A percentile compares a stretch with the other conserved stretches of the same genome.
Conservation (phyloP, 1,139 yeast genomes). For the Suhomyces ambrosiae region DNA sequence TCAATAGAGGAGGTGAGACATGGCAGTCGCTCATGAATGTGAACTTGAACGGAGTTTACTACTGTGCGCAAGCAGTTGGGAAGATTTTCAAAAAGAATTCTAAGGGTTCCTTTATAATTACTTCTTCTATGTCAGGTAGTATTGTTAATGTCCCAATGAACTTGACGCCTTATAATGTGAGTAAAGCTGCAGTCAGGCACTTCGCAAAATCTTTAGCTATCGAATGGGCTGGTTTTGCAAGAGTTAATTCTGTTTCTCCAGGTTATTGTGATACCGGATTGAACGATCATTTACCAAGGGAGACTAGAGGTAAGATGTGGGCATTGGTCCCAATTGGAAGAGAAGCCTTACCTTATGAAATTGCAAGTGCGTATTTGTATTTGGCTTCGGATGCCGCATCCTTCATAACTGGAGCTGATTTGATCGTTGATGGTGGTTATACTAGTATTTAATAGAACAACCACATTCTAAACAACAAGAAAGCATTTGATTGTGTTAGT, state of each 20-base stretch:
- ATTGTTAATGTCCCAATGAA: constrained; percentile 83
- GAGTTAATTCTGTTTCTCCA: constrained; percentile 80
- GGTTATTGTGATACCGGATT: constrained; percentile 76
- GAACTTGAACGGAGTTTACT: constrained; percentile 27
- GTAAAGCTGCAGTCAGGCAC: constrained; percentile 84
- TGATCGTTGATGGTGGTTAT: constrained; percentile 89
- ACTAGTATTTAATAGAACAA: too few species aligned
- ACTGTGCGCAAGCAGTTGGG: constrained; percentile 60
- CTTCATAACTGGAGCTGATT: constrained; percentile 80
- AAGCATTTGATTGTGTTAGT: too few species aligned
- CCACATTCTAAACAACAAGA: too few species aligned
- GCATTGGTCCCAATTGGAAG: constrained; percentile 72
- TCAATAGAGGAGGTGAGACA: constrained; percentile 21
- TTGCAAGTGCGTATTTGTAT: constrained; percentile 80
- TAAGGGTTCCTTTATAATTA: constrained; percentile 69
- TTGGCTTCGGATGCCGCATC: constrained; percentile 80
- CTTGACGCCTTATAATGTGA: constrained; percentile 83
- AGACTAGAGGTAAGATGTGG: constrained; percentile 59
- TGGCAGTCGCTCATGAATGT: constrained; percentile 25
- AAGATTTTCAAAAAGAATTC: constrained; percentile 68
- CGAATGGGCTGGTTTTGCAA: constrained; percentile 80
- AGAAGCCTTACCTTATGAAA: constrained; percentile 78
- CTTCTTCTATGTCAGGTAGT: constrained; percentile 86
- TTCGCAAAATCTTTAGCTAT: constrained; percentile 75
- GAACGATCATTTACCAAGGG: constrained; percentile 57